Evolutionary conservation across 495 filamentous ascomycete genomes (phyloP).

Genomic region (Lophiostoma macrostomum): DNA sequence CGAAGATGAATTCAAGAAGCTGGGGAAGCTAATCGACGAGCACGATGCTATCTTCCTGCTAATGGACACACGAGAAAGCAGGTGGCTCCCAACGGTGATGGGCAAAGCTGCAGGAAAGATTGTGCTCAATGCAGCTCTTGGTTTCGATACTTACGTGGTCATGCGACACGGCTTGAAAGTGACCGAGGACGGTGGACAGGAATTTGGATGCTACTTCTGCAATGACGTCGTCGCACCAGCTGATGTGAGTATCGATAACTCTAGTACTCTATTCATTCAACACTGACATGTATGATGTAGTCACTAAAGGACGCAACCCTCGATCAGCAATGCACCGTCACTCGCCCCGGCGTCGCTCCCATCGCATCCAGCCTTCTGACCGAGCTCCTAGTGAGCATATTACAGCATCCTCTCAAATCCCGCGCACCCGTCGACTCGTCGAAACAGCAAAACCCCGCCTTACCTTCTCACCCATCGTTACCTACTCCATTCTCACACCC

Average conservation of each 20-base stretch:
- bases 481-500: conserved; percentile 55
- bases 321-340: conserved; percentile 97
- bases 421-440: conserved; percentile 52
- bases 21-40: conserved; percentile 72
- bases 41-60: conserved; percentile 93
- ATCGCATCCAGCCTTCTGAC: conserved; percentile 92
- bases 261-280: too few relatives aligned
- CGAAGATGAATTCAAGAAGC: conserved; percentile 67
- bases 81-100: conserved; percentile 98
- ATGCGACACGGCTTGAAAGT: conserved; percentile 81
- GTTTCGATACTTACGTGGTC: conserved; percentile 94
- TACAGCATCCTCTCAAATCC: conserved; percentile 73
- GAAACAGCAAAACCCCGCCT: conserved; percentile 4
- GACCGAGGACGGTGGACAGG: conserved; percentile 49
- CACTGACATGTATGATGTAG: too few relatives aligned
- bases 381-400: conserved; percentile 79
- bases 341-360: conserved; percentile 84
- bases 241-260: conserved; percentile 64
- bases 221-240: conserved; percentile 95
- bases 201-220: conserved; percentile 95
- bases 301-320: conserved; percentile 90
- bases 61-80: conserved; percentile 92
- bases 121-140: conserved; percentile 92
- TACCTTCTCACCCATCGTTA: conserved; percentile 26
- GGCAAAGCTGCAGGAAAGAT: conserved; percentile 89